Conservation (phyloP, 208 protist genomes). For the Angomonas ambiguus region DNA sequence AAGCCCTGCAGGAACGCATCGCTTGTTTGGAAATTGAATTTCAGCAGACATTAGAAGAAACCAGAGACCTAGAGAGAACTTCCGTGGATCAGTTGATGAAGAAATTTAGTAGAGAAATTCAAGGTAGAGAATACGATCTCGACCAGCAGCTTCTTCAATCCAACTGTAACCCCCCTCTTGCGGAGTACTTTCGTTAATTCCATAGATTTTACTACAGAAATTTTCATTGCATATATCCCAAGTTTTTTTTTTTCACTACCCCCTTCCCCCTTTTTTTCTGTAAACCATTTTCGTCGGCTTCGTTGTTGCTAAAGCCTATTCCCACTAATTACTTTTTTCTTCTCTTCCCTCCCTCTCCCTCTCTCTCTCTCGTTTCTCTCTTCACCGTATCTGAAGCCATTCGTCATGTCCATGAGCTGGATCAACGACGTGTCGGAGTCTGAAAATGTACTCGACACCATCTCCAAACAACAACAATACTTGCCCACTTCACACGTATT, state of each 20-base stretch:
- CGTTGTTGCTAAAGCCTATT: background rate
- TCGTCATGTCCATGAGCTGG: conserved; percentile 45
- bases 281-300: too few relatives aligned
- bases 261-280: conserved; percentile 5
- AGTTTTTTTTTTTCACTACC: conserved; percentile 2
- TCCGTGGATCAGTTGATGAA: conserved; percentile 29
- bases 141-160: conserved; percentile 7
- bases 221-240: background rate
- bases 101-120: conserved; percentile 9
- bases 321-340: conserved; percentile 1
- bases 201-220: background rate
- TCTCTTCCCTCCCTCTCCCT: background rate
- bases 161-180: conserved; percentile 5
- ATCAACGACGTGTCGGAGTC: conserved; percentile 47
- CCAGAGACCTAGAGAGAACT: conserved; percentile 42
- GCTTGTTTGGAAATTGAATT: conserved; percentile 69
- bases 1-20: conserved; percentile 74
- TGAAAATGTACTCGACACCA: conserved; percentile 66
- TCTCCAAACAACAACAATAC: conserved; percentile 75
- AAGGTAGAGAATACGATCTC: background rate
- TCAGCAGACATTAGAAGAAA: conserved; percentile 67
- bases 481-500: conserved; percentile 65
- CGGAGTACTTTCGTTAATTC: background rate
- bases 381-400: background rate
- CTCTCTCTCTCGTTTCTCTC: background rate